A percentile compares a stretch with the other conserved stretches of the same genome.
Conservation (phyloP, 2,329 filamentous ascomycete genomes). For the Colletotrichum sp. region DNA sequence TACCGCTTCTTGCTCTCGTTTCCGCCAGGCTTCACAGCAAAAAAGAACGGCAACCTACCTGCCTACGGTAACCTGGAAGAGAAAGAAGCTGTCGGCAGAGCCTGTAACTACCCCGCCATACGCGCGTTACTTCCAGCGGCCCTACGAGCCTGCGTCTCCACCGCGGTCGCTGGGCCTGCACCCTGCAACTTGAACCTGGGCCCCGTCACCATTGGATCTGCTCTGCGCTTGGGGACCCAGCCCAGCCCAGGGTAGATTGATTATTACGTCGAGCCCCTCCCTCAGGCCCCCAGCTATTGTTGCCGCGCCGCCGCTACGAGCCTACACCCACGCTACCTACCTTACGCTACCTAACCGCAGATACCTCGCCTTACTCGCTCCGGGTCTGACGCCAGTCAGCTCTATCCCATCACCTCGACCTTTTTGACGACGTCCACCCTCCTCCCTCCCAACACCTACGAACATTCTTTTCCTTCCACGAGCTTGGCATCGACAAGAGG, state of each 20-base stretch:
- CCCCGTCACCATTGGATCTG: conserved; percentile 16
- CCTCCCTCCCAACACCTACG: background rate
- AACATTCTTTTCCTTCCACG: background rate
- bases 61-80: background rate
- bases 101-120: conserved; percentile 19
- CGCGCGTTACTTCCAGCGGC: conserved; percentile 18
- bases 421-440: background rate
- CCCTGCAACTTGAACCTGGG: background rate
- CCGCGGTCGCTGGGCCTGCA: background rate
- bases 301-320: background rate
- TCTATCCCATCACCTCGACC: background rate
- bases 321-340: background rate
- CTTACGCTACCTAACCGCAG: background rate
- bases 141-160: background rate
- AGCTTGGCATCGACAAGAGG: conserved; percentile 1
- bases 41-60: background rate
- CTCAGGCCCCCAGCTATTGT: background rate
- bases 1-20: background rate
- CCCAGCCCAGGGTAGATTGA: conserved; percentile 13
- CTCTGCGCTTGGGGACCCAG: conserved; percentile 2
- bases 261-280: conserved; percentile 17
- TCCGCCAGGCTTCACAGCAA: background rate
- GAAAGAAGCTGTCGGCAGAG: background rate
- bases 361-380: background rate
- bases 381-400: conserved; percentile 17